Evolutionary conservation across 108 stramenopile species (phyloP), one percentile per base, ranked within the genome.

Genomic region (Asterionellopsis glacialis): DNA sequence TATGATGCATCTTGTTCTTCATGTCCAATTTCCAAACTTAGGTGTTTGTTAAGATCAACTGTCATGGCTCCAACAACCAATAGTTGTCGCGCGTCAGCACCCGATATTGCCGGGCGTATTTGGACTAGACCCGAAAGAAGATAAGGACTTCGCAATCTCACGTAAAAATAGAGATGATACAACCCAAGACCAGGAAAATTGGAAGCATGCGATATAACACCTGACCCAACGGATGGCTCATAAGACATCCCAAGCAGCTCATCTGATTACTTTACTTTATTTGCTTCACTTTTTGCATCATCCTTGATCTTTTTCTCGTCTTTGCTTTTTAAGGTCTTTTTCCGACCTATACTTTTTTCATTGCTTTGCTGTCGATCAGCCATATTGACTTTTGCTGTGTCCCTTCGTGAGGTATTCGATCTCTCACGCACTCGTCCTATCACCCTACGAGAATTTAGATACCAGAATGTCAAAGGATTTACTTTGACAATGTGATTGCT

Each of bases 41-140:
- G 41, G 7, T 14, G 19, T 14, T 45, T 48, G 19, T 61, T 21
- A 5, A 75, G 28, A 41, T 72, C 53, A 22, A 53, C 15, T 26
- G 65, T 59, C 54, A 82, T 81, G 27, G 70, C 59, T 25, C 83
- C 82, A 0, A 88, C 52, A 44, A 88, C 79, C 24, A 88, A 69
- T 1, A 88, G 52, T 55, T 85, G 87, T 18, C 87, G 68, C 1
- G 56, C 27, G 15, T 83, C 80, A n/a, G 57, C 41, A 5, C 61
- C 16, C 12, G 18, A n/a, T 4, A 82, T 48, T 15, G 78, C 57
- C 13, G 84, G 81, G 1, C 84, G 75, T 9, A 77, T 63, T 18
- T 49, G 26, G 41, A 74, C 12, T 4, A 71, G 9, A 4, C 72
- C 72, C 13, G 16, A 11, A 1, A 66, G 42, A 9, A 33, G 44